A percentile compares a stretch with the other conserved stretches of the same genome.
phyloP scores from a whole-genome alignment of 768 basidiomycete genomes.

The Royoungia palumana region DNA sequence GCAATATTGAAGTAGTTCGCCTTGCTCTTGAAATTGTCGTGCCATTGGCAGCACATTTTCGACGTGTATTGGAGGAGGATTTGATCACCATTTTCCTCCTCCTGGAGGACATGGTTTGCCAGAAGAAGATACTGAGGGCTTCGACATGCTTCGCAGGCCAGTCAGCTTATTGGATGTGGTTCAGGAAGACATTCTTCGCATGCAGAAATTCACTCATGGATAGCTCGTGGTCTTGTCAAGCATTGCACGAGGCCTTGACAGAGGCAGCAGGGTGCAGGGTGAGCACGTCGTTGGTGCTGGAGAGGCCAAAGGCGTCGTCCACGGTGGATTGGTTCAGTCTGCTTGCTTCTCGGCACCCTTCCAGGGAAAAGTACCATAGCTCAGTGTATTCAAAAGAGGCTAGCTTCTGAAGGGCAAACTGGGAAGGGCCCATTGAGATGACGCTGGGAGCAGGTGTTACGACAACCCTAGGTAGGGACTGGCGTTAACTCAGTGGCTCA shows the following conservation, averaged over 20 bases:
- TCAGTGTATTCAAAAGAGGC: slow-evolving; percentile 4
- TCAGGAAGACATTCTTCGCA: slow-evolving; percentile 11
- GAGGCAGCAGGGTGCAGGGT: too few relatives aligned
- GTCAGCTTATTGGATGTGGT: background rate
- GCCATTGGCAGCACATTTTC: background rate
- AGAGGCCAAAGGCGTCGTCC: slow-evolving; percentile 11
- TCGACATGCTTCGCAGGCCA: background rate
- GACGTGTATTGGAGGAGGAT: background rate
- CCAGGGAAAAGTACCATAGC: slow-evolving; percentile 11
- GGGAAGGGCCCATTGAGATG: background rate
- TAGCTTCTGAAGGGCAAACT: slow-evolving; percentile 8
- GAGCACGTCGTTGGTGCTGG: slow-evolving; percentile 7
- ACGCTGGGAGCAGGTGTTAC: too few relatives aligned
- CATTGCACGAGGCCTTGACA: too few relatives aligned
- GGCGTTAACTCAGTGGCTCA: too few relatives aligned
- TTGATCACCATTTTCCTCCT: background rate
- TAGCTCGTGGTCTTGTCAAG: too few relatives aligned
- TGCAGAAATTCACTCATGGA: too few relatives aligned
- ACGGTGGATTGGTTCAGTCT: background rate
- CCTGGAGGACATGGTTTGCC: background rate
- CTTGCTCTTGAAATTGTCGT: background rate
- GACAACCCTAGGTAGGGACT: too few relatives aligned
- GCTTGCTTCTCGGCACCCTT: background rate
- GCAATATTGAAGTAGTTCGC: slow-evolving; percentile 3
- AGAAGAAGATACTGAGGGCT: background rate